Evolutionary conservation across 2,329 filamentous ascomycete genomes (phyloP), one percentile per base, ranked within the genome.

Genomic region (Fusarium sterilihyphosum): DNA sequence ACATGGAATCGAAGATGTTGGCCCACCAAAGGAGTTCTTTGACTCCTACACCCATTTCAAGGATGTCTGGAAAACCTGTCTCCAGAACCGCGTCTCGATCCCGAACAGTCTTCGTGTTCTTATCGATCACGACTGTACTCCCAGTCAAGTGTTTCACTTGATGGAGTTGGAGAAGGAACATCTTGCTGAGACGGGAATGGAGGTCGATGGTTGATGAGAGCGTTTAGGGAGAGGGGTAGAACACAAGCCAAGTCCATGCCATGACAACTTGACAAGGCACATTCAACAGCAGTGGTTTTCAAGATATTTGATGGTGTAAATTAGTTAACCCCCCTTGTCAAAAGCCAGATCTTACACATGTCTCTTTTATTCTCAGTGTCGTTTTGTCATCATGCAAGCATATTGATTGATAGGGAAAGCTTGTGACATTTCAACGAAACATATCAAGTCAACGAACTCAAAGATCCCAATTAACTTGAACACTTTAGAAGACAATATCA

Each of bases 1-100:
- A 22, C 12, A n/a, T 20, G 4, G 35, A 2, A 17, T 6, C 17
- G 8, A 4, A 0, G 12, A 26, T 4, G 0, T 10, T 26, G 24
- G 33, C 0, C 50, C 12, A 35, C 3, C 5, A 35, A 3, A 37
- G 26, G 18, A 35, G 33, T 16, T 2, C 1, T 22, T 61, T 3
- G 41, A 49, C 2, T 20, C 43, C 5, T 65, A 50, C 13, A 11
- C 17, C 1, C 60, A 37, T 2, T 17, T 47, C 0, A 57, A 65
- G 17, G 22, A n/a, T 5, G 17, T 66, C 0, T 66, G 11, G 60
- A 57, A 57, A 4, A 44, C 5, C 0, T 47, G 8, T 1, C 49
- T 65, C 0, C 1, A 13, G 2, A 29, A 37, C 3, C 8, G 8
- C 3, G 35, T 37, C 3, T 14, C 6, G 0, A 37, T 65, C 6